Base-by-base conservation (phyloP, 768 basidiomycete species). In the Royoungia palumana region DNA sequence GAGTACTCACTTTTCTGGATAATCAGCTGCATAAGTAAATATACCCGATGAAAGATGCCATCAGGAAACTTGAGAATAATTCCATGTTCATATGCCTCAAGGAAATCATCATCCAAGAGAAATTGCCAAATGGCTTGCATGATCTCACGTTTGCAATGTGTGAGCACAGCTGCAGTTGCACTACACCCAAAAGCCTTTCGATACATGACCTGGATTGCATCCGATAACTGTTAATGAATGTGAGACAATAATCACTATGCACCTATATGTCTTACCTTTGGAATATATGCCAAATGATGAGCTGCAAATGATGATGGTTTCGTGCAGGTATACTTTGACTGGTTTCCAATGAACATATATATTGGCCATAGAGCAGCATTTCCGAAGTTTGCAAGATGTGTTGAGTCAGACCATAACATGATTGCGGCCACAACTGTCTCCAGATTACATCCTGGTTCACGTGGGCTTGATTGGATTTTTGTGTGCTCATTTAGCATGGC, bases 1-100 rank as follows among this genome's bases (percentile, higher is more conserved):
- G n/a, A 28, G 9, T 28, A 54, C 44, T 16, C 36, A 71, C 72
- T 70, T 72, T 30, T 68, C 65, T 0, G 59, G 66, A 42, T 66
- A 68, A 44, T 65, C 59, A 5, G 58, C 62, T 2, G 58, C 48
- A 25, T 67, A 68, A 0, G 63, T 55, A 41, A 66, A 64, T 1
- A 66, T 41, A 67, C 50, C 3, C 45, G n/a, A 0, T 49, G 40
- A 0, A 11, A 2, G 1, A 61, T 48, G 0, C 66, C 58, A 51
- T 68, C 61, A 0, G 44, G 24, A 20, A 59, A 68, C 13, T 35
- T 21, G 3, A 64, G 51, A 0, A 64, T 46, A 1, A 64, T 43
- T 7, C 62, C 61, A 46, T 53, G 44, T 19, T 55, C 12, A n/a
- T 63, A 66, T 0, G 62, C 59, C 1, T 57, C 19, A 6, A 62